These are phyloP conservation scores for Castanopsis chinensis DNA, from an alignment of 306 rosid species.

Conservation along the genomic window DNA sequence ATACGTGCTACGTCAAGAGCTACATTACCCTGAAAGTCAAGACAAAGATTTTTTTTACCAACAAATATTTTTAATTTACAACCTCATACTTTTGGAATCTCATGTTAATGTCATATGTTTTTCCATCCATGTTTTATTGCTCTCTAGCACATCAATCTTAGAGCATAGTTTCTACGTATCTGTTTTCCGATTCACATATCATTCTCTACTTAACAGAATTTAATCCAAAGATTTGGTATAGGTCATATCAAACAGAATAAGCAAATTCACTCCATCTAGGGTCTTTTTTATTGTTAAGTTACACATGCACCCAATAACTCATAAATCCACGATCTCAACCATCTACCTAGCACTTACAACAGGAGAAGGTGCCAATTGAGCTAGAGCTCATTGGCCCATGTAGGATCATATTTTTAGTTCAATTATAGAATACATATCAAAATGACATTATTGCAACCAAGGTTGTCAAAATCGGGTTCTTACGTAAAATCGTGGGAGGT, in stretches of 20 bases:
- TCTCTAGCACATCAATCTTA: not conserved
- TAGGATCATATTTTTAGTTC: not conserved
- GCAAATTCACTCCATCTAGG: not conserved
- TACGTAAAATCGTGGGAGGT: no score
- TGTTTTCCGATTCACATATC: not conserved
- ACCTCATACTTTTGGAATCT: not conserved
- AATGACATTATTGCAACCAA: not conserved
- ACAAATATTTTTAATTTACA: slow-evolving; percentile 6
- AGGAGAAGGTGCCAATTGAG: no score
- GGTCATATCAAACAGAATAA: not conserved
- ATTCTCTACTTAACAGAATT: not conserved
- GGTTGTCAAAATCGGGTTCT: no score
- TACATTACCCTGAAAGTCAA: slow-evolving; percentile 80
- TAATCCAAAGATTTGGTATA: not conserved
- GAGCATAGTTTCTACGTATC: not conserved
- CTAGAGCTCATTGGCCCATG: no score
- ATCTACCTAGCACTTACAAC: no score
- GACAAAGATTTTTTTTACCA: not conserved
- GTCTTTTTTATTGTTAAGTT: not conserved
- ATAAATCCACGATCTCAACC: no score
- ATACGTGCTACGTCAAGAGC: slow-evolving; percentile 92
- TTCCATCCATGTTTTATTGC: not conserved
- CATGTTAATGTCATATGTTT: not conserved
- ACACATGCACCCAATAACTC: no score
- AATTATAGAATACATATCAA: not conserved